These are phyloP conservation scores for Sporothrix luriei DNA, from an alignment of 2,329 filamentous ascomycete genomes.

Conservation along the genomic window DNA sequence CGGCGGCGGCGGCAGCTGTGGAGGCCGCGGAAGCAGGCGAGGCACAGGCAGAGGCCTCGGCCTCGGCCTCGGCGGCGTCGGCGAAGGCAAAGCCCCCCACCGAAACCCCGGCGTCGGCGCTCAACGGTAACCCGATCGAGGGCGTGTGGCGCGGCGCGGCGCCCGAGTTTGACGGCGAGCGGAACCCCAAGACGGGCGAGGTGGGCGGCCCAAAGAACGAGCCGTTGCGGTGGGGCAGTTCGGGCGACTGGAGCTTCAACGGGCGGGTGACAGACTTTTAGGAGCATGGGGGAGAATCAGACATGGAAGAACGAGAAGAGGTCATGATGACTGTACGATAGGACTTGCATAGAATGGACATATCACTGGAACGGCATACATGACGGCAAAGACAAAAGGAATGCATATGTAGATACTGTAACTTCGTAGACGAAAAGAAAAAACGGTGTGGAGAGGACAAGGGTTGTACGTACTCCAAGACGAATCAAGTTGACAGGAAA, in stretches of 20 bases:
- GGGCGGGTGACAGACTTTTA: slow-evolving; percentile 89
- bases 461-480: neutral
- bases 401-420: too few species aligned
- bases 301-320: neutral
- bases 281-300: neutral
- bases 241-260: slow-evolving; percentile 87
- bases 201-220: slow-evolving; percentile 97
- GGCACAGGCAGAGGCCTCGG: neutral
- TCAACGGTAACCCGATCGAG: slow-evolving; percentile 41
- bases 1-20: slow-evolving; percentile 41
- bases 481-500: neutral
- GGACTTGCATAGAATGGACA: slow-evolving; percentile 4
- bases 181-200: slow-evolving; percentile 92
- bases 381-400: too few species aligned
- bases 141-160: slow-evolving; percentile 74
- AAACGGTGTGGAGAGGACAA: neutral
- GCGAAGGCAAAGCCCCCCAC: neutral
- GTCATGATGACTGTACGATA: slow-evolving; percentile 2
- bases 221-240: slow-evolving; percentile 80
- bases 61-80: neutral
- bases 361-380: neutral
- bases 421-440: neutral
- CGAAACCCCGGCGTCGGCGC: slow-evolving; percentile 24
- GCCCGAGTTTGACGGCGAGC: slow-evolving; percentile 91
- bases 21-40: neutral